These are phyloP conservation scores for Calonectria hawksworthii DNA, from an alignment of 2,329 filamentous ascomycete species.

Conservation along the genomic window DNA sequence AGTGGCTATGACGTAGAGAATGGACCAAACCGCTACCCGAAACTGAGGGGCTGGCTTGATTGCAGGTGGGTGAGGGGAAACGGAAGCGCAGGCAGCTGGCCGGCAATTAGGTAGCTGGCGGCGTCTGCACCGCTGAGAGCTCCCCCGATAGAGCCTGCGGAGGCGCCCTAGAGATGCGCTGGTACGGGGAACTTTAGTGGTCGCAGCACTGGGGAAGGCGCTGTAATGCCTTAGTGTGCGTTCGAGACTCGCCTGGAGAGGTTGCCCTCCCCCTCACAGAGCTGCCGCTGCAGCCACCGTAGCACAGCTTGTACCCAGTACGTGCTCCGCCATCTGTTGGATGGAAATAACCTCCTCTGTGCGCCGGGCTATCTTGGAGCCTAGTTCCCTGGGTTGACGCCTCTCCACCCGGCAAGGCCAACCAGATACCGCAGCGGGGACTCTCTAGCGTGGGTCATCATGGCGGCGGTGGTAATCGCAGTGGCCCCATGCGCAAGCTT, in stretches of 20 bases:
- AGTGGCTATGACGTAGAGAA: constrained; percentile 10
- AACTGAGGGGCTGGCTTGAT: constrained; percentile 2
- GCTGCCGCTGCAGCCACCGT: constrained; percentile 13
- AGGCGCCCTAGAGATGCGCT: constrained; percentile 10
- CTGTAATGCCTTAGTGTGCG: constrained; percentile 14
- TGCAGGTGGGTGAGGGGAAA: constrained; percentile 11
- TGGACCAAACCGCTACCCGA: not conserved
- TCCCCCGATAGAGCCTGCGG: constrained; percentile 19
- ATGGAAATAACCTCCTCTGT: constrained; percentile 26
- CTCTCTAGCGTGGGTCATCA: constrained; percentile 19
- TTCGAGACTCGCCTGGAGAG: constrained; percentile 14
- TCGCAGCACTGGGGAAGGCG: constrained; percentile 19
- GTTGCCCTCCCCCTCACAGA: constrained; percentile 12
- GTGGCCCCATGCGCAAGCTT: constrained; percentile 14
- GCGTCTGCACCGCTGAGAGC: constrained; percentile 18
- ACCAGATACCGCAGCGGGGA: constrained; percentile 31
- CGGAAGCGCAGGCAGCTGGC: not conserved
- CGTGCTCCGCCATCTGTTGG: not conserved
- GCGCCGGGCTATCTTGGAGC: constrained; percentile 28
- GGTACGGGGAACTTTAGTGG: constrained; percentile 16
- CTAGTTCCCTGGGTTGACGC: constrained; percentile 14
- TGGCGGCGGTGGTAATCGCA: constrained; percentile 2
- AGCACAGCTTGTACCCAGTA: constrained; percentile 12
- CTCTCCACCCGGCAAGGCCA: constrained; percentile 26
- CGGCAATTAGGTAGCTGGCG: not conserved